phyloP scores from a whole-genome alignment of 2,329 filamentous ascomycete species.

The Scedosporium boydii region DNA sequence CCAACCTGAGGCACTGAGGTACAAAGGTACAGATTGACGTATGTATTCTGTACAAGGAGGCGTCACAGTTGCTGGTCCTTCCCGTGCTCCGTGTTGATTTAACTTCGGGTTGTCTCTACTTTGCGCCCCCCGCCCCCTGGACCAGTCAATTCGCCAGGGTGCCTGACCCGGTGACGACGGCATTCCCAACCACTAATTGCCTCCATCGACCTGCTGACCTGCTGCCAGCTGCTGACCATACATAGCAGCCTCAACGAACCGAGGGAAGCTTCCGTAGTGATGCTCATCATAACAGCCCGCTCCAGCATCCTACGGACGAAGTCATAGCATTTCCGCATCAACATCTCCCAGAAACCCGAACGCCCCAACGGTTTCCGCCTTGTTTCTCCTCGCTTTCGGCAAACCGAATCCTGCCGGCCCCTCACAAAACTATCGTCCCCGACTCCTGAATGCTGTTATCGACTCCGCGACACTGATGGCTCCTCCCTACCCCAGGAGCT shows the following conservation, averaged over 20 bases:
- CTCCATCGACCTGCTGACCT: no score
- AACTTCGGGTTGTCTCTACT: no score
- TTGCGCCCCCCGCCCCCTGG: neutral
- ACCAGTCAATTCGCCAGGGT: neutral
- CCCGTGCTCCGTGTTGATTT: no score
- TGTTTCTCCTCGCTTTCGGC: no score
- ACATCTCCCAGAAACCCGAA: neutral
- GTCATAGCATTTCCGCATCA: neutral
- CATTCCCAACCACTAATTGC: neutral
- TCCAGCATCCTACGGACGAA: neutral
- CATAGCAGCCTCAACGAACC: no score
- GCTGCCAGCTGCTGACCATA: no score
- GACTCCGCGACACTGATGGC: constrained; percentile 22
- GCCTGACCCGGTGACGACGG: constrained; percentile 2
- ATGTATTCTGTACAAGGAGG: no score
- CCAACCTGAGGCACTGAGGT: neutral
- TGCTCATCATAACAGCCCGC: neutral
- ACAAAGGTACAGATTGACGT: neutral
- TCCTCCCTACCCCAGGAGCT: constrained; percentile 24
- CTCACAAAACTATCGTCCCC: neutral
- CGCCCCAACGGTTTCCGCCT: neutral
- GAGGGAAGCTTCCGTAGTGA: no score
- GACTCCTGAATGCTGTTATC: constrained; percentile 3
- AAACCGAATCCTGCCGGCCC: no score
- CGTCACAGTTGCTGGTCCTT: no score